phyloP scores from a whole-genome alignment of 169 alveolate species.

The Eimeria tenella region DNA sequence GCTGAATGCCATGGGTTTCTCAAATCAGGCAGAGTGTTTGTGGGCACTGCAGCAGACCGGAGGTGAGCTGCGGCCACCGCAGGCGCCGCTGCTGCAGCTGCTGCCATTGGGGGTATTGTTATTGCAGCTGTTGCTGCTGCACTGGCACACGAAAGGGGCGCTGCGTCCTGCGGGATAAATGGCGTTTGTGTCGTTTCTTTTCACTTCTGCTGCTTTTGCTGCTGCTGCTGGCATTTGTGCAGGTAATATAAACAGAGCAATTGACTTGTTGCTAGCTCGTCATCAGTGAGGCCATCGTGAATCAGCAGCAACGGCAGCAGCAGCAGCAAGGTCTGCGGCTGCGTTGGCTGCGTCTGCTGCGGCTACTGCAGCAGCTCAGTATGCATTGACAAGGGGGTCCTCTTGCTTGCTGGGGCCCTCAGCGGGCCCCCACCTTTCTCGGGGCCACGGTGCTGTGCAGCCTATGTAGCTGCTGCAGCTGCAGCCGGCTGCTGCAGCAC shows the following conservation, averaged over 20 bases:
- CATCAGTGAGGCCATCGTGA: constrained; percentile 17
- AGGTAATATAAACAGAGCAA: constrained; percentile 51
- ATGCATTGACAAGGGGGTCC: background rate
- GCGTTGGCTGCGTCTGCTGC: background rate
- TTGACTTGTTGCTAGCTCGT: constrained; percentile 60
- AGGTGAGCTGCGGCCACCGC: background rate
- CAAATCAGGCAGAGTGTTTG: constrained; percentile 29
- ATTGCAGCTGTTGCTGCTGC: background rate
- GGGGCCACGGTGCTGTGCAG: background rate
- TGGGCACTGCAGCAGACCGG: constrained; percentile 55
- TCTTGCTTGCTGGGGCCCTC: background rate
- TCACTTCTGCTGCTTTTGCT: background rate
- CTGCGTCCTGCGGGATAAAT: too few species aligned
- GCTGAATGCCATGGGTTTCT: constrained; percentile 37
- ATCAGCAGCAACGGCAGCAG: constrained; percentile 29
- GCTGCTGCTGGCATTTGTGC: background rate
- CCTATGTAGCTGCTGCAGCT: background rate
- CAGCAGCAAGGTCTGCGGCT: constrained; percentile 4
- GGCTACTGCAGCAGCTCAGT: background rate
- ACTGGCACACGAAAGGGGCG: background rate
- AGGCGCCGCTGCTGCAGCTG: background rate
- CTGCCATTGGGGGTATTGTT: constrained; percentile 8
- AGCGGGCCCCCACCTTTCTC: background rate
- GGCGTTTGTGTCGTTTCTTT: too few species aligned
- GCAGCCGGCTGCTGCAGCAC: background rate